phyloP scores from a whole-genome alignment of 345 rosid species.

The Ceriops decandra region DNA sequence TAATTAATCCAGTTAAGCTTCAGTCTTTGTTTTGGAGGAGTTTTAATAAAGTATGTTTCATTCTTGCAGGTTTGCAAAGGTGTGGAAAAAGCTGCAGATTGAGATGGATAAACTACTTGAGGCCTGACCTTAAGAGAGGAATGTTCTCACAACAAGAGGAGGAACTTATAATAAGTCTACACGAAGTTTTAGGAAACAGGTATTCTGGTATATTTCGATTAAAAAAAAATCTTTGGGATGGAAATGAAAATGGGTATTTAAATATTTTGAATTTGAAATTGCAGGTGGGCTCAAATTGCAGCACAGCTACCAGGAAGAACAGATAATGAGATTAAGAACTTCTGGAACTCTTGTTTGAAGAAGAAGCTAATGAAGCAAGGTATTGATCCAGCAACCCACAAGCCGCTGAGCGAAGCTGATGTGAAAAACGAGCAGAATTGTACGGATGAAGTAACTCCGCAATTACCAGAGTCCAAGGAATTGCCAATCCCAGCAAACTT shows the following conservation, averaged over 20 bases:
- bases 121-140: slow-evolving; percentile 85
- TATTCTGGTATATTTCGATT: slow-evolving; percentile 12
- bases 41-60: not conserved
- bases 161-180: slow-evolving; percentile 37
- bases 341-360: slow-evolving; percentile 67
- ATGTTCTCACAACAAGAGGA: slow-evolving; percentile 47
- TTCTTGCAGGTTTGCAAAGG: slow-evolving; percentile 54
- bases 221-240: not conserved
- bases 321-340: slow-evolving; percentile 68
- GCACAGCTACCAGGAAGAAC: slow-evolving; percentile 64
- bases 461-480: slow-evolving; percentile 3
- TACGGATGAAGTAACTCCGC: slow-evolving; percentile 14
- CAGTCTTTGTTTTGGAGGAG: not conserved
- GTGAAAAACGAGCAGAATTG: slow-evolving; percentile 32
- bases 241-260: slow-evolving; percentile 4
- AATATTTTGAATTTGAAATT: not conserved
- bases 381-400: slow-evolving; percentile 63
- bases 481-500: slow-evolving; percentile 20
- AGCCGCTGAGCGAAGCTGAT: slow-evolving; percentile 29
- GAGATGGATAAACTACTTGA: slow-evolving; percentile 89
- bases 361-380: slow-evolving; percentile 74
- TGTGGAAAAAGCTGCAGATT: slow-evolving; percentile 91
- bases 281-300: slow-evolving; percentile 75
- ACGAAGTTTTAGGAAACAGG: slow-evolving; percentile 45
- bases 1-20: not conserved